Base-by-base conservation (phyloP, 1,139 yeast genomes). In the Taiozyma sp. region DNA sequence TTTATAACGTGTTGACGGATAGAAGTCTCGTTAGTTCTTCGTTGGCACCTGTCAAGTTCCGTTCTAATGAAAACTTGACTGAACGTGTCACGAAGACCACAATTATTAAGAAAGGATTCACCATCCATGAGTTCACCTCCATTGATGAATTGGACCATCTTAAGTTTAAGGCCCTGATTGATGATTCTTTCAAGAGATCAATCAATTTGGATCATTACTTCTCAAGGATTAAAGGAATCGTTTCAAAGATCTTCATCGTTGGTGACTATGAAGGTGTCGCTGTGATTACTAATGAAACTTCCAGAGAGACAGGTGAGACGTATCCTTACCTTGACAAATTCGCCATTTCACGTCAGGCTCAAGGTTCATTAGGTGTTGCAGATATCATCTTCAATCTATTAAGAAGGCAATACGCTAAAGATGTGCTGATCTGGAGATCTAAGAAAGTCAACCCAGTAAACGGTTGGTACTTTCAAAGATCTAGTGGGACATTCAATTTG, bases 211-310 rank as follows among this genome's bases (percentile, higher is more conserved):
- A 80, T 0, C 81, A 79, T 52, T 93, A 91, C 63, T 68, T 88
- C 35, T 55, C 71, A 1, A 72, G 99, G 48, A 76, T 93, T 37
- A 77, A 83, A 54, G 74, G 81, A 1, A 72, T 74, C 4, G 73
- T 93, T 8, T 93, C 97, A 0, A 85, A 88, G 0, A 67, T 93
- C 14, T 83, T 93, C 8, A 78, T 93, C 21, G 88, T 93, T 6
- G 99, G 98, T 1, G 95, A 93, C 63, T 93, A 93, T 64, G 97
- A 91, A 57, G 99, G 98, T 2, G 91, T 90, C 16, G 98, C 98
- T 0, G 84, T 93, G 11, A 77, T 93, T 39, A 93, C 99, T 0
- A 85, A 88, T 76, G 96, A 88, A 64, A 55, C 58, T 11, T 56
- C 67, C 32, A 37, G 51, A 11, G 28, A 46, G 7, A 56, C 64